These are phyloP conservation scores for Rhododendron williamsianum DNA, from an alignment of 148 eudicot genomes.

Conservation along the genomic window DNA sequence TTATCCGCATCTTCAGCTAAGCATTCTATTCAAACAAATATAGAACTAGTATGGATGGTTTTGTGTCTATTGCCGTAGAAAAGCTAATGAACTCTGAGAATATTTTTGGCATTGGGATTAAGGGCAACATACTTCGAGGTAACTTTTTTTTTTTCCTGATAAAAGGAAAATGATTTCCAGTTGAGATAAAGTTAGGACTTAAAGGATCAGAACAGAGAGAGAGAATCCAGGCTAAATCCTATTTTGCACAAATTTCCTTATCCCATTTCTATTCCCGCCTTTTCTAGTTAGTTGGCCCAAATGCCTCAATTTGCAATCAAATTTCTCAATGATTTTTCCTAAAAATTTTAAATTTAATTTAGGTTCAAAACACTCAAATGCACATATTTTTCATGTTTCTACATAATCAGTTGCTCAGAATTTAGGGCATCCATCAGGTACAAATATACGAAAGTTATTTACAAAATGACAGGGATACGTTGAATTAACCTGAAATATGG, in stretches of 20 bases:
- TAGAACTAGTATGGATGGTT: too few relatives aligned
- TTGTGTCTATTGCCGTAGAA: not conserved
- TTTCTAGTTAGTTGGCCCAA: not conserved
- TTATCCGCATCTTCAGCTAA: not conserved
- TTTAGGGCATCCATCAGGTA: not conserved
- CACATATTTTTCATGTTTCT: not conserved
- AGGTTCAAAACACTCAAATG: not conserved
- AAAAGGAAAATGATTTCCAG: too few relatives aligned
- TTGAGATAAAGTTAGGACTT: not conserved
- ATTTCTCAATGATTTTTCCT: not conserved
- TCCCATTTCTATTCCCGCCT: not conserved
- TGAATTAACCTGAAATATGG: slow-evolving; percentile 63
- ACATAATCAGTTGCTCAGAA: not conserved
- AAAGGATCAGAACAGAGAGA: not conserved
- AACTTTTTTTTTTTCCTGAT: too few relatives aligned
- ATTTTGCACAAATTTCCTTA: not conserved
- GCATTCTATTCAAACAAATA: not conserved
- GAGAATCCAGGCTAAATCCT: not conserved
- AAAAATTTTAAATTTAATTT: not conserved
- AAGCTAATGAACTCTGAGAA: not conserved
- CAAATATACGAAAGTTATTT: not conserved
- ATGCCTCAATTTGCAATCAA: not conserved
- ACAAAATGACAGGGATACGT: not conserved
- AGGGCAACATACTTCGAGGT: not conserved
- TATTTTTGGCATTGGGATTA: not conserved